Evolutionary conservation across 805 yeast genomes (phyloP), one percentile per base, ranked within the genome.

Genomic region (Candida ulmi): DNA sequence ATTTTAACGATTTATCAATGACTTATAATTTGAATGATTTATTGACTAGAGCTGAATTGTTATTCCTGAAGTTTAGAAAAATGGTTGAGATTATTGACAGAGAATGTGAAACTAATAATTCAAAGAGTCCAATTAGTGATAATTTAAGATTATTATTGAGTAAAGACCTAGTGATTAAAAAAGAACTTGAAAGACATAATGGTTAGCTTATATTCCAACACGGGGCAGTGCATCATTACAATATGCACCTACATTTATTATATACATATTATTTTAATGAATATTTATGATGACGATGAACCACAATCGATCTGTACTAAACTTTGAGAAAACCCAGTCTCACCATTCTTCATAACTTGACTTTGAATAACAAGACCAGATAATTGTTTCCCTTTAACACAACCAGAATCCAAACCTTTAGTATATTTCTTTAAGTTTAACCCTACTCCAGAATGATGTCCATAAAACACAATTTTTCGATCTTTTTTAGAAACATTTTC

Each of bases 381-480:
- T 35, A 90, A 67, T 43, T 72, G 58, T 11, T 77, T 81, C 4
- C 96, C 96, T 43, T 74, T 73, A 42, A 79, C 84, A 66, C 97
- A 90, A 1, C 85, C 86, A 11, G 85, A 66, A 55, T 91, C 98
- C 30, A 90, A 63, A 0, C 97, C 98, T 51, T 75, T 77, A 3
- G 95, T 69, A 58, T 69, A 87, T 44, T 74, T 72, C 47, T 73
- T 72, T 36, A 80, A 46, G 40, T 74, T 77, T 36, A 88, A 71
- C 1, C 96, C 96, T 39, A 80, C 66, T 40, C 77, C 68, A 4
- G 97, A 95, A 55, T 87, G 95, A 55, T 90, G 98, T 1, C 97
- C 98, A 56, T 90, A 90, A 51, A 76, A 78, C 4, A 86, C 88
- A 17, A 57, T 61, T 31, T 42, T 48, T 39, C 54, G 60, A 30